Conservation (phyloP, 2,329 filamentous ascomycete genomes). For the Amauroascus verrucosus region DNA sequence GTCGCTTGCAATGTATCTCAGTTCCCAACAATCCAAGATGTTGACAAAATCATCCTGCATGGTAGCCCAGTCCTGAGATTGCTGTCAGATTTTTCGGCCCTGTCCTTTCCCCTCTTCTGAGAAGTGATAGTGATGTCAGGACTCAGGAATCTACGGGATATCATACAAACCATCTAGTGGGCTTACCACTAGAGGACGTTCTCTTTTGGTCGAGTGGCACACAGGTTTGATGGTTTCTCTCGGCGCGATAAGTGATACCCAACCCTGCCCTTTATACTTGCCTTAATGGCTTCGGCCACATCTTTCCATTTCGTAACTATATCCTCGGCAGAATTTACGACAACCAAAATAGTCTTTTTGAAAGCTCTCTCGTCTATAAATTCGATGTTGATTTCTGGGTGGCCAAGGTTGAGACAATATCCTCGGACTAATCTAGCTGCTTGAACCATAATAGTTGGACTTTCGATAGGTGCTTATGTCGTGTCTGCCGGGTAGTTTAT, state of each 20-base stretch:
- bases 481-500: no score
- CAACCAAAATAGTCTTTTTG: background rate
- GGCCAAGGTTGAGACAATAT: background rate
- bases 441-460: background rate
- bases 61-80: background rate
- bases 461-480: background rate
- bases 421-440: background rate
- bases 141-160: no score
- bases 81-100: background rate
- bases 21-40: background rate
- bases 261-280: background rate
- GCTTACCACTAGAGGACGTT: no score
- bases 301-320: background rate
- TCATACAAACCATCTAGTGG: no score
- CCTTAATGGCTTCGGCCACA: background rate
- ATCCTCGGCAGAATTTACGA: background rate
- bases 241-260: background rate
- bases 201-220: no score
- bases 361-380: background rate
- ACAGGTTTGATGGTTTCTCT: no score
- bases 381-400: background rate
- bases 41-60: background rate
- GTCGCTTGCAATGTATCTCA: background rate
- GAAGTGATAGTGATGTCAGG: no score
- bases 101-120: background rate